A percentile compares a stretch with the other conserved stretches of the same genome.
Evolutionary conservation across 768 basidiomycete genomes (phyloP).

Genomic region (Termitomyces sp.): DNA sequence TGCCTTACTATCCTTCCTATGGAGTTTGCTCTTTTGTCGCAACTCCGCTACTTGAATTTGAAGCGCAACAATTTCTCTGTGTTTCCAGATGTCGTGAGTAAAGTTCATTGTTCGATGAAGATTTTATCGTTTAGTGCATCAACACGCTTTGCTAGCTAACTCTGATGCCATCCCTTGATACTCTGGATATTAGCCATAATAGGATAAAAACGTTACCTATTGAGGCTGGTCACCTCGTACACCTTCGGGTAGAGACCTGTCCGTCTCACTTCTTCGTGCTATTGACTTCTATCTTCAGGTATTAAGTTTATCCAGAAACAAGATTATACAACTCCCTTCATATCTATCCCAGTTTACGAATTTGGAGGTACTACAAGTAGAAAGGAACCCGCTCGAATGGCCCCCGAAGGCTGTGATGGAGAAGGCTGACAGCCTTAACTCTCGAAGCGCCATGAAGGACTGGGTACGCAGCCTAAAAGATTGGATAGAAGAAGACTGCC

Average conservation of each 20-base stretch:
- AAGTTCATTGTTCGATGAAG: conserved; percentile 24
- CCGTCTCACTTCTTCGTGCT: neutral
- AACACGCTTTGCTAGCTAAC: conserved; percentile 54
- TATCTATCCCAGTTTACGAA: conserved; percentile 71
- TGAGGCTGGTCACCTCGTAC: conserved; percentile 70
- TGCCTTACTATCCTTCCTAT: conserved; percentile 71
- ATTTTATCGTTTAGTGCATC: neutral
- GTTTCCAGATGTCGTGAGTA: conserved; percentile 77
- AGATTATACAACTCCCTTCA: conserved; percentile 67
- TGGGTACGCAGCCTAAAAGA: conserved; percentile 69
- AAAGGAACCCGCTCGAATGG: conserved; percentile 94
- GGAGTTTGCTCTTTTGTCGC: conserved; percentile 66
- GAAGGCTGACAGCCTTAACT: conserved; percentile 31
- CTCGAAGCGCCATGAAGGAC: conserved; percentile 50
- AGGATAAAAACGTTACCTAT: conserved; percentile 77
- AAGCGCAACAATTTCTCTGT: conserved; percentile 76
- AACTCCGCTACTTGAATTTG: conserved; percentile 81
- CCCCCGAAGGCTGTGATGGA: conserved; percentile 63
- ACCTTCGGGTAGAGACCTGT: conserved; percentile 55
- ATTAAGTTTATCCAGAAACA: conserved; percentile 83
- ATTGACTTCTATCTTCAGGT: conserved; percentile 43
- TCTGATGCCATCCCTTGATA: conserved; percentile 81
- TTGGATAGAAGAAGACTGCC: conserved; percentile 64
- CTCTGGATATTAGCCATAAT: conserved; percentile 92
- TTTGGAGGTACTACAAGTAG: conserved; percentile 77